A percentile compares a stretch with the other conserved stretches of the same genome.
Evolutionary conservation across 2,329 filamentous ascomycete species (phyloP).

Genomic region (Penicillium sp.): DNA sequence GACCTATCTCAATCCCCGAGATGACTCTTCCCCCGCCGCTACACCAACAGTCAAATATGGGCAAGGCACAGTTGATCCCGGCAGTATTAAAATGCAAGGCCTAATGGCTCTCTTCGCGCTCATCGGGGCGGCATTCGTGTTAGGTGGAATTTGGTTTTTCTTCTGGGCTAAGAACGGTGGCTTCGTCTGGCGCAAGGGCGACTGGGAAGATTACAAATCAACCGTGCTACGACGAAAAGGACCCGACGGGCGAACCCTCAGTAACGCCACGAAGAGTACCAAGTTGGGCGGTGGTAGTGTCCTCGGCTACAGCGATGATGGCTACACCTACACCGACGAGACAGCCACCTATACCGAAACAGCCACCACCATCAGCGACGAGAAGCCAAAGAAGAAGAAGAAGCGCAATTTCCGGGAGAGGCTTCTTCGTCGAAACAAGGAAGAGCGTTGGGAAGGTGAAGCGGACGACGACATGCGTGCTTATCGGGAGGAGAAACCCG

Average conservation of each 20-base stretch:
- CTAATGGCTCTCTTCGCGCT: slow-evolving; percentile 86
- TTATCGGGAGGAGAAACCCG: slow-evolving; percentile 84
- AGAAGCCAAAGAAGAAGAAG: slow-evolving; percentile 27
- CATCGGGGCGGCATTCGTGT: slow-evolving; percentile 74
- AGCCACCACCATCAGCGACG: slow-evolving; percentile 46
- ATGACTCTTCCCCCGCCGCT: slow-evolving; percentile 25
- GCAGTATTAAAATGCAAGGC: slow-evolving; percentile 55
- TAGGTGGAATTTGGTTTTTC: slow-evolving; percentile 91
- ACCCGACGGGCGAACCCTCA: slow-evolving; percentile 83
- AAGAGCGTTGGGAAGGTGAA: slow-evolving; percentile 61
- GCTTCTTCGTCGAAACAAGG: slow-evolving; percentile 40
- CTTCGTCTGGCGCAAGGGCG: slow-evolving; percentile 78
- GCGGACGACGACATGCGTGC: slow-evolving; percentile 71
- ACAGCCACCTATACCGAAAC: slow-evolving; percentile 40
- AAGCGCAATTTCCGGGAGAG: slow-evolving; percentile 45
- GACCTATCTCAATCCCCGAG: slow-evolving; percentile 33
- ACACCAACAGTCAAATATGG: slow-evolving; percentile 28
- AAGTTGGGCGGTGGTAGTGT: slow-evolving; percentile 82
- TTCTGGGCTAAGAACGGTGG: slow-evolving; percentile 97
- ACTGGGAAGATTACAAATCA: slow-evolving; percentile 99
- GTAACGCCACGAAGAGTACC: slow-evolving; percentile 78
- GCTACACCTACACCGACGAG: slow-evolving; percentile 50
- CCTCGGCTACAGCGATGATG: slow-evolving; percentile 71
- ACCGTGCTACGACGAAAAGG: slow-evolving; percentile 87
- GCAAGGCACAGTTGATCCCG: slow-evolving; percentile 44